Evolutionary conservation across 495 filamentous ascomycete species (phyloP), one percentile per base, ranked within the genome.

Genomic region (Penicillium waksmanii): DNA sequence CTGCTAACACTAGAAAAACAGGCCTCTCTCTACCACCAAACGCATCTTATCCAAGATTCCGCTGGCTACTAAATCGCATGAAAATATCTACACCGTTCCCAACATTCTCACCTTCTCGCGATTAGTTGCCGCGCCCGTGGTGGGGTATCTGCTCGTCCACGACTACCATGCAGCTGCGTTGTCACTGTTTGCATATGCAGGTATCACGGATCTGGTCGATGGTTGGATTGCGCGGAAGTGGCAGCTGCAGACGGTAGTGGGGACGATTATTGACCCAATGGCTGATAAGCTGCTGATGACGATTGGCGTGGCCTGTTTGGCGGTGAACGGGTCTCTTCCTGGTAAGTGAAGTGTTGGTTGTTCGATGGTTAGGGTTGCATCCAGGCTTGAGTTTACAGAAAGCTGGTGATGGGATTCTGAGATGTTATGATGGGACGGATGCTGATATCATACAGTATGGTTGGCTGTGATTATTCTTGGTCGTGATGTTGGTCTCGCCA

Each of bases 281-380:
- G 94, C 94, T 13, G 94, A 98, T 69, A 98, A 98, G 80, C 85
- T 85, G 11, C 79, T 98, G 59, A 98, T 98, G 95, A 97, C 93
- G 3, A 82, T 96, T 34, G 77, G 96, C 54, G 94, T 93, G 0
- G 87, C 92, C 7, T 89, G 87, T 58, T 70, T 98, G 40, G 93
- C 92, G 6, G 77, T 89, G 42, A 90, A 96, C 56, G 93, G 90
- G 0, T 82, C 85, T 5, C 77, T 98, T 17, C 92, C 95, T 31
- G 74, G 91, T 94, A 77, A 63, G 83, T 73, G 5, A 10, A 9
- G 27, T 31, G 5, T 31, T 31, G 27, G 27, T 31, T 27, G 25
- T 27, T 27, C 25, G 25, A 27, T 27, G 25, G 5, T 27, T 31
- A 23, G 23, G 23, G 23, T 23, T 23, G 23, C 23, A 23, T 31